Conservation (phyloP, 345 rosid species). For the Populus deltoides region DNA sequence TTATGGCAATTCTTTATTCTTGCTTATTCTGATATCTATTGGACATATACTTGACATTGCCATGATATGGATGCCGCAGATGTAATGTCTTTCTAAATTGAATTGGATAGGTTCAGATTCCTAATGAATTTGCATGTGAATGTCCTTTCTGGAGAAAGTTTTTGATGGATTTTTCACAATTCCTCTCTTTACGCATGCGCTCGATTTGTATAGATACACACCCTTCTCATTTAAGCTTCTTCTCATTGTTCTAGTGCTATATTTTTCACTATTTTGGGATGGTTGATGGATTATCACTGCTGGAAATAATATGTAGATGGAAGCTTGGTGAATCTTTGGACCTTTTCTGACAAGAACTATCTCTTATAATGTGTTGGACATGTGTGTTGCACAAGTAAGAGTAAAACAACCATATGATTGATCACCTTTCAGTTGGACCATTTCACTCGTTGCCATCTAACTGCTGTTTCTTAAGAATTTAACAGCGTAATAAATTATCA, state of each 20-base stretch:
- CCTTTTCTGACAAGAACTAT: neutral
- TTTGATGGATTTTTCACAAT: neutral
- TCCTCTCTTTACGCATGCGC: neutral
- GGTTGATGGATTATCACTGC: neutral
- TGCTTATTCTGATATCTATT: neutral
- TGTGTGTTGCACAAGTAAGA: neutral
- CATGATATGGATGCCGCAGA: neutral
- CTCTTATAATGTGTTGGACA: neutral
- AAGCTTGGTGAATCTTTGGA: neutral
- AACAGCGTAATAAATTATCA: neutral
- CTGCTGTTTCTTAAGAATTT: neutral
- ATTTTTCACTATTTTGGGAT: neutral
- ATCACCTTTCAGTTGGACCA: neutral
- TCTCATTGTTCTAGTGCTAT: neutral
- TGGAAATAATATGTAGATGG: neutral
- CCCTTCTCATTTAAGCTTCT: neutral
- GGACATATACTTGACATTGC: neutral
- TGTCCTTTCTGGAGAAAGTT: neutral
- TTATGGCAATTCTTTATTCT: neutral
- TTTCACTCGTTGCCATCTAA: neutral
- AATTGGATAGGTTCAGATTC: neutral
- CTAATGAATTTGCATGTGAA: too few species aligned
- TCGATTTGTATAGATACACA: neutral
- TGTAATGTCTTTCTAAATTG: neutral
- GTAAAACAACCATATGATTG: neutral